Evolutionary conservation across 257 asterid species (phyloP), one percentile per base, ranked within the genome.

Genomic region (Thymus mandschuricus): DNA sequence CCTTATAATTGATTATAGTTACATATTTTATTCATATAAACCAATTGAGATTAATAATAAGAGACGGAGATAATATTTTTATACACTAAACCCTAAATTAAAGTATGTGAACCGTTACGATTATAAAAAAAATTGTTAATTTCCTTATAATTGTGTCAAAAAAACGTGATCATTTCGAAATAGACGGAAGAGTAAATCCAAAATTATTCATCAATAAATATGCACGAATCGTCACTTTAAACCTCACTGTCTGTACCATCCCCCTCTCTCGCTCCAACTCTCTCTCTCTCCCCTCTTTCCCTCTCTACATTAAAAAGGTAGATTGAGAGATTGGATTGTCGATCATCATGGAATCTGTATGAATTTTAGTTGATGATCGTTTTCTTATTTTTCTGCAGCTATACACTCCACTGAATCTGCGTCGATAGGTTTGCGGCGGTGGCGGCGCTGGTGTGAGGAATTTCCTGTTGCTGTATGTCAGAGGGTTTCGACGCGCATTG

Each of bases 401-500:
- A 3, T 71, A 38, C 66, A 21, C 21, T 21, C 21, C 13, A 38
- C 35, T 40, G 3, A 43, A 41, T 63, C 52, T 5, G 38, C 28
- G 40, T 43, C 34, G 27, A 27, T 5, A 46, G 54, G 27, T 71
- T 63, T 2, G 54, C 58, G 74, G 67, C 31, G 80, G 72, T 7
- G 71, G 51, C 28, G 65, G 49, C 35, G 73, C 77, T 46, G 62
- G 75, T 35, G 78, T 79, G 76, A 68, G 61, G 45, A 63, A 66
- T 50, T 54, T 68, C 57, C 64, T 34, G 64, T 68, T 57, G 82
- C 86, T 86, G 86, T 81, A 83, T 83, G 88, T 86, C 90, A 86
- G 82, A 75, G 62, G 78, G 68, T 43, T 73, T 74, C 44, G 71
- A 74, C 78, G 71, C 71, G 65, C 71, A 75, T 74, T 79, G 68